phyloP scores from a whole-genome alignment of 495 filamentous ascomycete species.

The Aspergillus ostianus region DNA sequence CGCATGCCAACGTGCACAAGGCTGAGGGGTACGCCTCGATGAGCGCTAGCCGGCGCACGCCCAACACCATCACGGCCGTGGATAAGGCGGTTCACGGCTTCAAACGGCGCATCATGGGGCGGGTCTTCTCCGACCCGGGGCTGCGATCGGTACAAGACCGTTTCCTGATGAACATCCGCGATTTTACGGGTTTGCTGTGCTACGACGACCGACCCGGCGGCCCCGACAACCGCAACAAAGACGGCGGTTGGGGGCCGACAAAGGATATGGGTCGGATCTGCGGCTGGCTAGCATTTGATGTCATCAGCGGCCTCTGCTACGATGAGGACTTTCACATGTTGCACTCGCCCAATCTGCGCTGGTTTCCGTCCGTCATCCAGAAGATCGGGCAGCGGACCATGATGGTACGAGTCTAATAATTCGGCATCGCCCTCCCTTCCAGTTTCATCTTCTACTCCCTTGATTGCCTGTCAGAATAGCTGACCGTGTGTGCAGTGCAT shows the following conservation, averaged over 20 bases:
- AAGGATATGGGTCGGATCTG: constrained; percentile 14
- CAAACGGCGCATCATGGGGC: constrained; percentile 36
- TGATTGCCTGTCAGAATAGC: too few species aligned
- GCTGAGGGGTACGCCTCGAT: constrained; percentile 12
- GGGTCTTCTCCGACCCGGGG: constrained; percentile 36
- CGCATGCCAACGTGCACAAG: constrained; percentile 19
- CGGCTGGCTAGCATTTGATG: constrained; percentile 26
- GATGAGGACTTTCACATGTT: constrained; percentile 23
- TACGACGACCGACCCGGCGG: not conserved
- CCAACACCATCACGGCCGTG: constrained; percentile 37
- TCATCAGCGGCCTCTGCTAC: constrained; percentile 27
- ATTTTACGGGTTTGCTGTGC: not conserved
- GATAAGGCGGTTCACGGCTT: constrained; percentile 37
- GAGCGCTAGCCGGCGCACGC: constrained; percentile 14
- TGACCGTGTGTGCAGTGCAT: constrained; percentile 2
- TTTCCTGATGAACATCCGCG: constrained; percentile 10
- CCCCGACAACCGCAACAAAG: not conserved
- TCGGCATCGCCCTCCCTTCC: too few species aligned
- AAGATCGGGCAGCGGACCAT: constrained; percentile 16
- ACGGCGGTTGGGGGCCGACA: constrained; percentile 3
- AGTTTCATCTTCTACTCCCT: too few species aligned
- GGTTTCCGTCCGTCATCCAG: constrained; percentile 18
- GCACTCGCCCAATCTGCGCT: constrained; percentile 20
- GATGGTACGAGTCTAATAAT: not conserved
- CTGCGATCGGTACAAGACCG: constrained; percentile 31